A percentile compares a stretch with the other conserved stretches of the same genome.
phyloP scores from a whole-genome alignment of 2,329 filamentous ascomycete species.

The Chalaropsis thielavioides region DNA sequence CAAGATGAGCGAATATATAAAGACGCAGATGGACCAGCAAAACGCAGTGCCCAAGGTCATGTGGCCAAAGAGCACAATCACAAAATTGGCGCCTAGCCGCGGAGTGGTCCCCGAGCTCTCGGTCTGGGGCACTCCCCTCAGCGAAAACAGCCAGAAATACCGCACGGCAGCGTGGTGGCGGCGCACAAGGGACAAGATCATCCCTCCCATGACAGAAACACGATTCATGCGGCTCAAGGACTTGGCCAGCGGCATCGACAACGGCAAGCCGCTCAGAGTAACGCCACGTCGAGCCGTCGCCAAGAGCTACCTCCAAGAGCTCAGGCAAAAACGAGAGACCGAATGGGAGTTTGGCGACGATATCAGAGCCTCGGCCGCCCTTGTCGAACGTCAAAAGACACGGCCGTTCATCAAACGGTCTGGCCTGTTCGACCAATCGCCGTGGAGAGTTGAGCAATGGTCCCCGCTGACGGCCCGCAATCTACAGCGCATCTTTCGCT shows the following conservation, averaged over 20 bases:
- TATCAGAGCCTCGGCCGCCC: conserved; percentile 3
- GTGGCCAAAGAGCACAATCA: conserved; percentile 24
- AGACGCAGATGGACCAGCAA: conserved; percentile 29
- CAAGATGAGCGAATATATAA: conserved; percentile 31
- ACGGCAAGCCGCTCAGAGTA: conserved; percentile 11
- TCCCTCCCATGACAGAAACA: conserved; percentile 27
- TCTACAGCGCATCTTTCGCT: conserved; percentile 15
- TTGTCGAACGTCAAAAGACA: conserved; percentile 12
- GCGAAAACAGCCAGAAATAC: conserved; percentile 6
- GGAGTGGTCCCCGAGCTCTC: conserved; percentile 30
- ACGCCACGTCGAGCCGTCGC: conserved; percentile 7
- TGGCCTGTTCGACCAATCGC: conserved; percentile 11
- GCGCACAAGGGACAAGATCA: conserved; percentile 29
- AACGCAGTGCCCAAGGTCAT: conserved; percentile 18
- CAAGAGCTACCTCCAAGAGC: neutral
- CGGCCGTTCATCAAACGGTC: conserved; percentile 13
- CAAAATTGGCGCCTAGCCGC: neutral
- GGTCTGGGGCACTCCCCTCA: conserved; percentile 34
- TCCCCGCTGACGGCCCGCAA: conserved; percentile 15
- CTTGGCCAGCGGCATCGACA: conserved; percentile 11
- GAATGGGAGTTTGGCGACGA: conserved; percentile 13
- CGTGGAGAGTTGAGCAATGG: conserved; percentile 5
- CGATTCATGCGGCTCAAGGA: conserved; percentile 6
- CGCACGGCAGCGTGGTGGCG: conserved; percentile 31
- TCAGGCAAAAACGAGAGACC: neutral